phyloP scores from a whole-genome alignment of 371 early-diverging fungal genomes.

The Mucor velutinosus region DNA sequence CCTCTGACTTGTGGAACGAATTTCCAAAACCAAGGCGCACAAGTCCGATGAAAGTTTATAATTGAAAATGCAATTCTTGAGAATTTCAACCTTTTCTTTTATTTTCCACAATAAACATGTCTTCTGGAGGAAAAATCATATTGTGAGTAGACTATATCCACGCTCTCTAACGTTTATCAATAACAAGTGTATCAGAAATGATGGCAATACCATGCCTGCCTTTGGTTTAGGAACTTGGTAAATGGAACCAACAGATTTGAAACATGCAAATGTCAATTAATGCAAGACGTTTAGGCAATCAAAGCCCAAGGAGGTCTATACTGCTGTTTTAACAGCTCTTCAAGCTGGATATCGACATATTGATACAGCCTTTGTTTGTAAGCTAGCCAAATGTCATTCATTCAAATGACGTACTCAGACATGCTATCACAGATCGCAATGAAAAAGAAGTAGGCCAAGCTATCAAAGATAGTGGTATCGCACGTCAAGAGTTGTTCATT shows the following conservation, averaged over 20 bases:
- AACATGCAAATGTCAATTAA: background rate
- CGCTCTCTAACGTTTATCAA: background rate
- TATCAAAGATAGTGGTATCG: slow-evolving; percentile 37
- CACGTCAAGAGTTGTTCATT: slow-evolving; percentile 58
- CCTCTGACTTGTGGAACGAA: too few relatives aligned
- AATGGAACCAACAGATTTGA: background rate
- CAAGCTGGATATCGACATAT: slow-evolving; percentile 46
- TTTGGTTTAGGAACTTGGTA: slow-evolving; percentile 1
- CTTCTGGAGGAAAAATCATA: background rate
- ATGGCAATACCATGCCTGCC: background rate
- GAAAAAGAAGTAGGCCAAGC: slow-evolving; percentile 63
- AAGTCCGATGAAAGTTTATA: too few relatives aligned
- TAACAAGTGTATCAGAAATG: background rate
- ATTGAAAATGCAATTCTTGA: background rate
- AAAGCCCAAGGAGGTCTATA: slow-evolving; percentile 41
- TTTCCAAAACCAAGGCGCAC: too few relatives aligned
- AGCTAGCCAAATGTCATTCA: background rate
- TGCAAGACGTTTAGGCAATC: background rate
- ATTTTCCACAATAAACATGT: background rate
- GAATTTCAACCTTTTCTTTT: background rate
- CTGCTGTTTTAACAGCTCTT: slow-evolving; percentile 40
- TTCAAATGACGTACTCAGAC: background rate
- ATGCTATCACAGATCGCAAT: slow-evolving; percentile 52
- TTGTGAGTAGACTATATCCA: background rate
- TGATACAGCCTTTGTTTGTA: slow-evolving; percentile 60